Conservation (phyloP, 495 filamentous ascomycete genomes). For the Hypoxylon intermedium region DNA sequence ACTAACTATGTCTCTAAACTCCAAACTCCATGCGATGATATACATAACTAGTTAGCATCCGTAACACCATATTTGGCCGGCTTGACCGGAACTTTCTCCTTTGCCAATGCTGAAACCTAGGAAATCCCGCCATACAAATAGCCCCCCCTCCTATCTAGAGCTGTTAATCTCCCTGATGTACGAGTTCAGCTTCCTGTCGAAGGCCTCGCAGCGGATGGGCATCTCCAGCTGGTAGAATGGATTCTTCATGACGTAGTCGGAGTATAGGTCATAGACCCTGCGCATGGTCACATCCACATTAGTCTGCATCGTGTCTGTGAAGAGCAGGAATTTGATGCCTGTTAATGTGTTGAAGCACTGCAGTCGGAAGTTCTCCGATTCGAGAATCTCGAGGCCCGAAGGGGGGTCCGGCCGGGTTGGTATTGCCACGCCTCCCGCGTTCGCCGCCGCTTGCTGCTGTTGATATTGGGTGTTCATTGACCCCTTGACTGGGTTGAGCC, state of each 20-base stretch:
- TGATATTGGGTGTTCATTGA: slow-evolving; percentile 40
- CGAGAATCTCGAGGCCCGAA: slow-evolving; percentile 86
- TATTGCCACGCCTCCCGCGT: slow-evolving; percentile 38
- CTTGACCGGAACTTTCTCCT: background rate
- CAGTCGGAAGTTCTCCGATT: slow-evolving; percentile 88
- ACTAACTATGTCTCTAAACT: slow-evolving; percentile 28
- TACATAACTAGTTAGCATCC: slow-evolving; percentile 14
- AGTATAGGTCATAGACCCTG: slow-evolving; percentile 91
- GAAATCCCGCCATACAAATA: background rate
- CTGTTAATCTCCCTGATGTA: slow-evolving; percentile 70
- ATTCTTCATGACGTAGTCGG: slow-evolving; percentile 99
- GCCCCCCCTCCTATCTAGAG: slow-evolving; percentile 42
- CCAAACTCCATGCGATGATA: slow-evolving; percentile 43
- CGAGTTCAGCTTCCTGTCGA: slow-evolving; percentile 81
- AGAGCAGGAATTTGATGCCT: slow-evolving; percentile 93
- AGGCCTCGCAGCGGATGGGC: slow-evolving; percentile 93
- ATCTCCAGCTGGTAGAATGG: slow-evolving; percentile 98
- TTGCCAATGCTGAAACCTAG: slow-evolving; percentile 7
- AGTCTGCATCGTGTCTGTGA: slow-evolving; percentile 89
- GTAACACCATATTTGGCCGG: slow-evolving; percentile 10
- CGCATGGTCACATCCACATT: slow-evolving; percentile 83
- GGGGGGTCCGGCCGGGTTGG: slow-evolving; percentile 61
- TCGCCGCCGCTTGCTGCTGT: slow-evolving; percentile 53
- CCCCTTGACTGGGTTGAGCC: slow-evolving; percentile 67
- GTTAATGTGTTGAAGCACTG: slow-evolving; percentile 95